Base-by-base conservation (phyloP, 2,329 filamentous ascomycete species). In the Metarhizium album region DNA sequence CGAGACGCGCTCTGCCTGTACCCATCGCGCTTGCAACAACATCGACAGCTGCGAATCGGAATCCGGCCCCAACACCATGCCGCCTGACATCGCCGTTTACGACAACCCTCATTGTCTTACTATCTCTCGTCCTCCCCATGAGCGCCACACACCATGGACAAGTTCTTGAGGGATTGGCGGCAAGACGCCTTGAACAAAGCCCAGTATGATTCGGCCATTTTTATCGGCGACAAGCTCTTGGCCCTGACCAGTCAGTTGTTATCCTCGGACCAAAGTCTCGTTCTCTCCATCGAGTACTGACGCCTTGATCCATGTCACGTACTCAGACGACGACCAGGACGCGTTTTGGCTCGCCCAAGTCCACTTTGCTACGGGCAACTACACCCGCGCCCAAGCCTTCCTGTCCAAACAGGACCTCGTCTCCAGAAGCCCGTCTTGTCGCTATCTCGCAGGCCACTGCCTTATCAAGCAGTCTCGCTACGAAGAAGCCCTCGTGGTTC, bases 331-430 rank as follows among this genome's bases (percentile, higher is more conserved):
- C 66, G 90, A 95, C 62, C 84, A 88, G 57, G 93, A 98, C 67
- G 91, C 90, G 40, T 95, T 95, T 64, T 96, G 90, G 86, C 84
- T 98, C 42, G 93, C 93, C n/a, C 91, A 97, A 70, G 89, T 95
- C 37, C 91, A 98, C 69, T 98, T 97, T 70, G 86, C 85, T 48
- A 93, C 89, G 46, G 90, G 89, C 60, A 95, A 97, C 73, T 96
- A 95, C 68, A 93, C 86, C 8, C 86, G 93, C 60, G 90, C 93
- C 2, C 84, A 95, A 60, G 80, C 87, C 23, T 87, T 96, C 57
- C 82, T 98, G 54, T 82, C 84, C 29, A 85, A 88, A 61, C 85
- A 90, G 65, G 87, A 94, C 65, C 80, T 97, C 55, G 80, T 93
- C 59, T 71, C 80, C 43, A 82, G 87, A 59, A 96, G 87, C 60